Conservation (phyloP, 208 protist species). For the Crithidia bombi region DNA sequence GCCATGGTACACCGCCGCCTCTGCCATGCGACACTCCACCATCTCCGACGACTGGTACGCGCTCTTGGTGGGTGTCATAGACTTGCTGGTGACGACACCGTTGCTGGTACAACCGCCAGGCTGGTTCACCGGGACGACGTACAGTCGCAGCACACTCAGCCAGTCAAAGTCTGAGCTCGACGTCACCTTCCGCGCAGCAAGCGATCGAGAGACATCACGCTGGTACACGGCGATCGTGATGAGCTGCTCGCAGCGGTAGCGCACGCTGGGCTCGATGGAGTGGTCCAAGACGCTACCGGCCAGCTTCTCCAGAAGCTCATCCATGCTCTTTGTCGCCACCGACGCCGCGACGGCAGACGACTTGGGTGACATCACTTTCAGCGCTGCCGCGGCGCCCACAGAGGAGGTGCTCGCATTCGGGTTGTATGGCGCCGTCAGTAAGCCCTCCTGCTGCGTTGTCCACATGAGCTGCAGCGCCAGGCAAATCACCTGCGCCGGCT, state of each 20-base stretch:
- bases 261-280: constrained; percentile 34
- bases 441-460: constrained; percentile 87
- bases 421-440: constrained; percentile 31
- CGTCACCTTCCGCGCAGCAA: constrained; percentile 56
- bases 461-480: constrained; percentile 94
- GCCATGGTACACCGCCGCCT: constrained; percentile 96
- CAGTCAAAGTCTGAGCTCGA: constrained; percentile 95
- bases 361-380: not conserved
- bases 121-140: constrained; percentile 54
- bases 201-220: constrained; percentile 91
- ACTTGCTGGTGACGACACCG: constrained; percentile 2
- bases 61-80: not conserved
- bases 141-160: constrained; percentile 96
- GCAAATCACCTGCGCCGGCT: constrained; percentile 93
- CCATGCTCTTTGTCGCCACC: constrained; percentile 60
- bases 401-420: not conserved
- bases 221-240: constrained; percentile 99
- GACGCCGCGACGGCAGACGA: constrained; percentile 20
- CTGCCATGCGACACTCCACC: constrained; percentile 95
- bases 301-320: constrained; percentile 86
- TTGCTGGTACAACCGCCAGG: constrained; percentile 26
- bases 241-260: constrained; percentile 96
- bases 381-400: not conserved
- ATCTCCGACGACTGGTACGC: constrained; percentile 31
- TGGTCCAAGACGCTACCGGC: constrained; percentile 58